Conservation (phyloP, 2,329 filamentous ascomycete genomes). For the Cladosporium cucumerinum region DNA sequence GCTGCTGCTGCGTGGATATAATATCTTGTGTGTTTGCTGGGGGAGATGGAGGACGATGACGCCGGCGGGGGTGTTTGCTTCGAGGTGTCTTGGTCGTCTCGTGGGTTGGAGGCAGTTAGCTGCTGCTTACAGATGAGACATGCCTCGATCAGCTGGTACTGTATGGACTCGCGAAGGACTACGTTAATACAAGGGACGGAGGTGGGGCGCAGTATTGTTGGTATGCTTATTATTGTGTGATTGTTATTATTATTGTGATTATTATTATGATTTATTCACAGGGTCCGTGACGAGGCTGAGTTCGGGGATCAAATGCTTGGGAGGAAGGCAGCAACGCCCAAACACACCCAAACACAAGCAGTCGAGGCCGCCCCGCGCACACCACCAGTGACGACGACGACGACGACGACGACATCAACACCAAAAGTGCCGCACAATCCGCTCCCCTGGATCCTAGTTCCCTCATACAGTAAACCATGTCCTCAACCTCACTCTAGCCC, state of each 20-base stretch:
- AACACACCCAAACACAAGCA: no score
- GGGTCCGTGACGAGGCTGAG: conserved; percentile 3
- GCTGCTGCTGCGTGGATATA: background rate
- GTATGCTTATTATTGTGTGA: background rate
- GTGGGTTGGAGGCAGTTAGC: background rate
- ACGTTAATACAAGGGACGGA: background rate
- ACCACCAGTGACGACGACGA: background rate
- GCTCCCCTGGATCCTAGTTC: background rate
- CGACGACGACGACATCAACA: conserved; percentile 2
- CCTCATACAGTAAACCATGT: background rate
- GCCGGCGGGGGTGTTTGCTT: background rate
- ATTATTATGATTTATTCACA: background rate
- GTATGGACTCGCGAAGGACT: background rate
- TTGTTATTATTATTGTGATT: background rate
- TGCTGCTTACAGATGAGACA: conserved; percentile 1
- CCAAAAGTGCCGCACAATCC: background rate
- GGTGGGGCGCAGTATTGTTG: background rate
- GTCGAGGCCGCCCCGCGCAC: no score
- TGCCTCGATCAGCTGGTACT: background rate
- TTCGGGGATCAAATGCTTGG: no score
- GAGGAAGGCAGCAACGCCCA: no score
- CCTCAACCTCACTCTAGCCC: background rate
- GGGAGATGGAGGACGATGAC: background rate
- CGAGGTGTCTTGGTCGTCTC: background rate
- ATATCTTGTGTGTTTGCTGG: background rate